Conservation (phyloP, 2,329 filamentous ascomycete genomes). For the Bipolaris zeicola region DNA sequence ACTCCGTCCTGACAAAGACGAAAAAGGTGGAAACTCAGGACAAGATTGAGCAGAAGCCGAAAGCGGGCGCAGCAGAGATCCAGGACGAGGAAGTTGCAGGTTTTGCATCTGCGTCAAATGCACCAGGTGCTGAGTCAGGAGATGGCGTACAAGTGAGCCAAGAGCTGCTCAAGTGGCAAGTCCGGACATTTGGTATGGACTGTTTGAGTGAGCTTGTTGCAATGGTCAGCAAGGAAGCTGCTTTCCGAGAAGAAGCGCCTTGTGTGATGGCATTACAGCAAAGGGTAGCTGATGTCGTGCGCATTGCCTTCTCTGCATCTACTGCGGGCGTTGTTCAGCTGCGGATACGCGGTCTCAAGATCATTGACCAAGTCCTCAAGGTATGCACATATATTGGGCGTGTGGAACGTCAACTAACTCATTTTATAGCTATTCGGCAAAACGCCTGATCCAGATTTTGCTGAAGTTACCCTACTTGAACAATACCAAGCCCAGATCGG, state of each 20-base stretch:
- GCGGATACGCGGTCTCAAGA: constrained; percentile 87
- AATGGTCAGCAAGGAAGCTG: constrained; percentile 77
- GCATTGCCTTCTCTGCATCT: constrained; percentile 96
- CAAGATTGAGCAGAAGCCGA: constrained; percentile 54
- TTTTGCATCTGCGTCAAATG: constrained; percentile 77
- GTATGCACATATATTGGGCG: constrained; percentile 33
- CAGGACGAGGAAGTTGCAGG: constrained; percentile 97
- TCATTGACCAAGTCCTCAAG: constrained; percentile 90
- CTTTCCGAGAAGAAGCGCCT: constrained; percentile 76
- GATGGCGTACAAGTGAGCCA: constrained; percentile 61
- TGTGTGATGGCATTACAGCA: constrained; percentile 80
- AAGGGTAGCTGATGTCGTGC: constrained; percentile 87
- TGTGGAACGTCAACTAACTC: neutral
- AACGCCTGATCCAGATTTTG: constrained; percentile 92
- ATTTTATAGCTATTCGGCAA: constrained; percentile 78
- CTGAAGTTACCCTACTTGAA: constrained; percentile 94
- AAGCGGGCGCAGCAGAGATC: constrained; percentile 70
- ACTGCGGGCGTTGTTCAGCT: constrained; percentile 91
- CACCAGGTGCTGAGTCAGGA: constrained; percentile 52
- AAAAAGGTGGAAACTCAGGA: constrained; percentile 68
- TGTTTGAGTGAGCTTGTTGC: constrained; percentile 83
- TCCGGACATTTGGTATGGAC: constrained; percentile 89
- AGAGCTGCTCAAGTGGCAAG: constrained; percentile 93
- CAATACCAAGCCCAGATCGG: constrained; percentile 99
- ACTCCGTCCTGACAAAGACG: constrained; percentile 87